Evolutionary conservation across 2,329 filamentous ascomycete species (phyloP).

Genomic region (Calonectria crousiana): DNA sequence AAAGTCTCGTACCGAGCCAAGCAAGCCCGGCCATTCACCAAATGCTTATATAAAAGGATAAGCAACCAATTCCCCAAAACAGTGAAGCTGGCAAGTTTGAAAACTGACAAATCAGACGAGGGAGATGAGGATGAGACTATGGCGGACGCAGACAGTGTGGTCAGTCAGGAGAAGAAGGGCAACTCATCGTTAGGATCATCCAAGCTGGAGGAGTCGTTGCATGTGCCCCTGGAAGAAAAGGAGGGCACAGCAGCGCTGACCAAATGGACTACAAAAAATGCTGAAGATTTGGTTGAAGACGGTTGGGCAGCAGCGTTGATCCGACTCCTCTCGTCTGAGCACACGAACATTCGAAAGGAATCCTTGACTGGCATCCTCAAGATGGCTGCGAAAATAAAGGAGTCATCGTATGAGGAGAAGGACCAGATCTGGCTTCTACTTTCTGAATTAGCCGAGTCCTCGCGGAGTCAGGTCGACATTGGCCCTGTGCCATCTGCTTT

Average conservation of each 20-base stretch:
- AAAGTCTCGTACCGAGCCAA: slow-evolving; percentile 64
- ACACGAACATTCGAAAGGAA: slow-evolving; percentile 83
- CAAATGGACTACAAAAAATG: slow-evolving; percentile 81
- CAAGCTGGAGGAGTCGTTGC: slow-evolving; percentile 66
- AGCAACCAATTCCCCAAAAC: slow-evolving; percentile 46
- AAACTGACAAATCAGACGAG: slow-evolving; percentile 25
- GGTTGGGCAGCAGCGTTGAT: slow-evolving; percentile 78
- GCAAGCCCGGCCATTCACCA: slow-evolving; percentile 51
- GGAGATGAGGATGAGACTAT: slow-evolving; percentile 36
- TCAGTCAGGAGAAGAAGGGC: slow-evolving; percentile 13
- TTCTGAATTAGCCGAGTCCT: slow-evolving; percentile 84
- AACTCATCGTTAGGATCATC: slow-evolving; percentile 48
- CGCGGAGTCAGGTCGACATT: slow-evolving; percentile 64
- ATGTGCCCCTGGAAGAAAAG: slow-evolving; percentile 58
- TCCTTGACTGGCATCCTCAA: slow-evolving; percentile 78
- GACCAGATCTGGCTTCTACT: slow-evolving; percentile 84
- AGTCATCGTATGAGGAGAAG: slow-evolving; percentile 80
- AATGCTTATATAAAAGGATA: slow-evolving; percentile 47
- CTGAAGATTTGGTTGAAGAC: slow-evolving; percentile 84
- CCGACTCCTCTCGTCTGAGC: slow-evolving; percentile 79
- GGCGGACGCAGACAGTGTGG: slow-evolving; percentile 26
- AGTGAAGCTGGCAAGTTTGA: slow-evolving; percentile 41
- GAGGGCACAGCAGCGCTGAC: slow-evolving; percentile 66
- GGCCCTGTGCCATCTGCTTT: slow-evolving; percentile 78
- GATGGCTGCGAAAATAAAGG: slow-evolving; percentile 71